Base-by-base conservation (phyloP, 2,329 filamentous ascomycete genomes). In the Neopestalotiopsis sp. region DNA sequence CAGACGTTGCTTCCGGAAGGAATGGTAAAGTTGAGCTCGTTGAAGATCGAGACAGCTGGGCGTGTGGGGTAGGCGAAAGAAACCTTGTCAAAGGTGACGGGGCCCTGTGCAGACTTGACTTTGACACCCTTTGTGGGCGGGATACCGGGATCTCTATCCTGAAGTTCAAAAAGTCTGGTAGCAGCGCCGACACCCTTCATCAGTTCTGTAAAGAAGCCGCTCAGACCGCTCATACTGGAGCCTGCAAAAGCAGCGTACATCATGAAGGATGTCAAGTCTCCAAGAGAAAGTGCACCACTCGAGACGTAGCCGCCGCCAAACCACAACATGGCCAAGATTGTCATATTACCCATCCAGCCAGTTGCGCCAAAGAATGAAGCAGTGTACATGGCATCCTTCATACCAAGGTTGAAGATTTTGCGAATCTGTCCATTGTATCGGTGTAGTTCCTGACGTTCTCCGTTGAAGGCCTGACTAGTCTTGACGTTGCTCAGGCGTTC, bases 121-220 rank as follows among this genome's bases (percentile, higher is more conserved):
- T 90, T 91, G 38, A 86, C 78, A 71, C 96, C 96, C 66, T 92
- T 90, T 0, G 97, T 99, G 24, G 95, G 90, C n/a, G 91, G 91
- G 70, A 98, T 97, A 2, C 90, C 92, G 0, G 95, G 93, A 69
- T 93, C 86, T 71, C 96, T 91, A 79, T 99, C 96, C 79, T 98
- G 95, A 5, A 99, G 88, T 78, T 99, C 96, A 76, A 99, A 99
- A 1, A 99, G 86, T 70, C 96, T 92, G 76, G 92, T 97, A n/a
- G 96, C 96, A 57, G 96, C 96, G 76, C 97, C 96, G 4, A 97
- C 95, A 57, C 97, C 97, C 81, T 99, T 99, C 96, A 99, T 99
- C 71, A 99, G 87, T 79, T 99, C 96, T 0, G 95, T 97, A 81
- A 98, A 99, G 82, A 99, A 99, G 68, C 93, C 94, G 4, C 94